Conservation (phyloP, 1,284 basidiomycete genomes). For the Ustilago vetiveriae region DNA sequence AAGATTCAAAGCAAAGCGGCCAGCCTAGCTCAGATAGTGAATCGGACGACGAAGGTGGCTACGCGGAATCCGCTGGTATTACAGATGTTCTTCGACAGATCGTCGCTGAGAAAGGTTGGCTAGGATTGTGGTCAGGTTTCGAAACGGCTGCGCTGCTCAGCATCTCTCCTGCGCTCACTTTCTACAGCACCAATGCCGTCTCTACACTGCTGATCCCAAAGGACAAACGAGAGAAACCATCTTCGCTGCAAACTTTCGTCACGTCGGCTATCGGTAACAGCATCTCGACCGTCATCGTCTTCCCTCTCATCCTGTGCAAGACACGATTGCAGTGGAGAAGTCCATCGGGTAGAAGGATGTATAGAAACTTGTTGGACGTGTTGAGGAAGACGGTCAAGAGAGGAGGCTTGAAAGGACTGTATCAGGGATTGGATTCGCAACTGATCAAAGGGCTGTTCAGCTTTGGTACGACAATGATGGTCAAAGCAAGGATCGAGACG, state of each 20-base stretch:
- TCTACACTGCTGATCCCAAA: conserved; percentile 59
- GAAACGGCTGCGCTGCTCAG: conserved; percentile 66
- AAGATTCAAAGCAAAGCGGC: conserved; percentile 7
- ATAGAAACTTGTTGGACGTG: conserved; percentile 55
- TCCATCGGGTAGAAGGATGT: conserved; percentile 62
- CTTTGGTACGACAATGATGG: conserved; percentile 60
- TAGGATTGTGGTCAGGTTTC: conserved; percentile 68
- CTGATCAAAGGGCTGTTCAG: conserved; percentile 57
- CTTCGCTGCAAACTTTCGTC: conserved; percentile 67
- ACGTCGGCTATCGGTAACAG: conserved; percentile 69
- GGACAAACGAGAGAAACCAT: conserved; percentile 40
- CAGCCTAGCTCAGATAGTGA: conserved; percentile 45
- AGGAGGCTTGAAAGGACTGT: conserved; percentile 52
- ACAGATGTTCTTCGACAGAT: conserved; percentile 64
- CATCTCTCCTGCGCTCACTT: conserved; percentile 68
- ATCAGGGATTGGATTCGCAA: conserved; percentile 58
- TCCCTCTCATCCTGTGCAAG: conserved; percentile 69
- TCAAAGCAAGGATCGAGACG: conserved; percentile 56
- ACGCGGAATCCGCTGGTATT: conserved; percentile 55
- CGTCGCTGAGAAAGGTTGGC: conserved; percentile 65
- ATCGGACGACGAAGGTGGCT: conserved; percentile 64
- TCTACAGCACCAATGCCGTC: conserved; percentile 62
- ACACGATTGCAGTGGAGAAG: conserved; percentile 67
- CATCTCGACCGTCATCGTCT: conserved; percentile 66
- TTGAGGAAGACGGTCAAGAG: conserved; percentile 49